Conservation (phyloP, 2,329 filamentous ascomycete genomes). For the Scedosporium apiospermum region DNA sequence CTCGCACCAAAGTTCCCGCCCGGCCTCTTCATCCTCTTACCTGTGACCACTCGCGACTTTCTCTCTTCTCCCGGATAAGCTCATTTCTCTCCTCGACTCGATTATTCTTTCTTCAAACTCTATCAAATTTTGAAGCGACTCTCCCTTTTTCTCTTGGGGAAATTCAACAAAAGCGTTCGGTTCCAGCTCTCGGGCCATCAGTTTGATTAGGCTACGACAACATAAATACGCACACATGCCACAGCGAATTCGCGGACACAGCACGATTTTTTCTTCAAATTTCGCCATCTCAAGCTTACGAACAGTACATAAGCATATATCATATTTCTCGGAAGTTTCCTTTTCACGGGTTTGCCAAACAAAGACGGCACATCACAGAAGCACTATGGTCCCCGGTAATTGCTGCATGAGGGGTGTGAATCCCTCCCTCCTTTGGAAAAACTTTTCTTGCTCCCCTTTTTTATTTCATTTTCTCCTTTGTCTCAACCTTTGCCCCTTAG, state of each 20-base stretch:
- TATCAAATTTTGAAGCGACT: too few relatives aligned
- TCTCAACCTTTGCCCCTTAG: neutral
- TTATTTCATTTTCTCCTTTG: neutral
- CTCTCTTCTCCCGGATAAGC: too few relatives aligned
- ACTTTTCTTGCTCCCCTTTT: neutral
- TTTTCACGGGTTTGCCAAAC: too few relatives aligned
- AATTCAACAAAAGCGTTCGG: too few relatives aligned
- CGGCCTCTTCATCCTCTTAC: too few relatives aligned
- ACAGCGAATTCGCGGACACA: neutral
- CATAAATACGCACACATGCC: neutral
- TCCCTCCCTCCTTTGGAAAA: neutral
- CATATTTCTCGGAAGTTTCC: neutral
- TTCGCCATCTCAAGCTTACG: conserved; percentile 7
- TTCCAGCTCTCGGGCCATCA: too few relatives aligned
- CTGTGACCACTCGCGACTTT: too few relatives aligned
- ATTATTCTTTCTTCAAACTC: too few relatives aligned
- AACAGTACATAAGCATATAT: conserved; percentile 5
- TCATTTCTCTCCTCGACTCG: too few relatives aligned
- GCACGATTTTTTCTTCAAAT: neutral
- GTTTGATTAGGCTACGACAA: neutral
- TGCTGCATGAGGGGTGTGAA: neutral
- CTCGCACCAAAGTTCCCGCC: too few relatives aligned
- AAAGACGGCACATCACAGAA: neutral
- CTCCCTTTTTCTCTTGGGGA: too few relatives aligned
- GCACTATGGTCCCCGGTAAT: neutral